Conservation (phyloP, 371 early-diverging fungal species). For the Coemansia sp. region DNA sequence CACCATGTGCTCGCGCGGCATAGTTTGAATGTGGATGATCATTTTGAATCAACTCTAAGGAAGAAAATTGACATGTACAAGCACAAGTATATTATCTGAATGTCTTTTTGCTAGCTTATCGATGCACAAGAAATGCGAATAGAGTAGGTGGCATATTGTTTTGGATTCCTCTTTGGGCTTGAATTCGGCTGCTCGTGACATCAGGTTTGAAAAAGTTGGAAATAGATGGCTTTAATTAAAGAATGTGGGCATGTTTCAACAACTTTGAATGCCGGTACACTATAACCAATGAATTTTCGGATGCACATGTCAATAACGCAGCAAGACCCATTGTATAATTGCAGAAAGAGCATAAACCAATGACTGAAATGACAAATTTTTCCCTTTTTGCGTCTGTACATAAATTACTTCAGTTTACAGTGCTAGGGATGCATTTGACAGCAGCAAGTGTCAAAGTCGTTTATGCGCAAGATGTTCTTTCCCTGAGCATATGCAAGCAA, state of each 20-base stretch:
- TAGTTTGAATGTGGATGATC: background rate
- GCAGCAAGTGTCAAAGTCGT: background rate
- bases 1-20: background rate
- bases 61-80: background rate
- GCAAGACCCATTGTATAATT: background rate
- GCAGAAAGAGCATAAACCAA: background rate
- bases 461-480: background rate
- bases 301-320: background rate
- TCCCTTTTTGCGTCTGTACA: background rate
- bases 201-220: background rate
- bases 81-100: background rate
- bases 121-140: background rate
- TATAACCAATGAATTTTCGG: background rate
- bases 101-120: background rate
- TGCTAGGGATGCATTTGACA: background rate
- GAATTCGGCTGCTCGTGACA: background rate
- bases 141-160: background rate
- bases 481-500: background rate
- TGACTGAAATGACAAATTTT: background rate
- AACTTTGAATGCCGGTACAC: background rate
- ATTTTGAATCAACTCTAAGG: background rate
- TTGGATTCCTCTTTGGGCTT: background rate
- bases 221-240: background rate
- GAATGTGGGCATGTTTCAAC: background rate
- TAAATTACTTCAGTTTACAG: background rate